Evolutionary conservation across 345 rosid species (phyloP).

Genomic region (Eucalyptus cloeziana): DNA sequence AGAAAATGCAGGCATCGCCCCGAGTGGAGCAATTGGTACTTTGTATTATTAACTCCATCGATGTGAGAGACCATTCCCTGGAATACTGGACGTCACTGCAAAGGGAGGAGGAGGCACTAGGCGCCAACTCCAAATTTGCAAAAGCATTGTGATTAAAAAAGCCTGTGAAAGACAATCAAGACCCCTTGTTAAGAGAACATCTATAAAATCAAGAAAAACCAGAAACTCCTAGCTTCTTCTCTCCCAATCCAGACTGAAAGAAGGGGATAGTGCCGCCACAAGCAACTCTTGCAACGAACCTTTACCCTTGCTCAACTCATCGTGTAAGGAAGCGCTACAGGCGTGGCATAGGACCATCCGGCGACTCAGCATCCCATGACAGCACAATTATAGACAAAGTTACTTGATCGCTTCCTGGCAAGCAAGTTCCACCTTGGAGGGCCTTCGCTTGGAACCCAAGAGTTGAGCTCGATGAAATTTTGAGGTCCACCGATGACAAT

Average conservation of each 20-base stretch:
- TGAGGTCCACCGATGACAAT: slow-evolving; percentile 37
- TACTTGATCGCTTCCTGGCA: slow-evolving; percentile 57
- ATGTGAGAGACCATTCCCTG: not conserved
- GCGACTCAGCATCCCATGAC: slow-evolving; percentile 77
- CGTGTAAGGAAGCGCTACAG: not conserved
- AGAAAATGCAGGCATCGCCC: not conserved
- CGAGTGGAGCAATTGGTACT: not conserved
- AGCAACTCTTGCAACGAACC: not conserved
- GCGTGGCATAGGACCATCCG: not conserved
- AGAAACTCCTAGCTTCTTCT: not conserved
- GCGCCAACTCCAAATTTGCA: not conserved
- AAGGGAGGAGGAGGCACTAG: not conserved
- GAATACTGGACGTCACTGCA: not conserved
- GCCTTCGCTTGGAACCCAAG: slow-evolving; percentile 77
- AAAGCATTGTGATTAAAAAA: not conserved
- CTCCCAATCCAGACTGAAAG: not conserved
- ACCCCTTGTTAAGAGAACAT: not conserved
- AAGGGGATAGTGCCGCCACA: not conserved
- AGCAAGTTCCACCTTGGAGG: slow-evolving; percentile 73
- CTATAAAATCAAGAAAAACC: not conserved
- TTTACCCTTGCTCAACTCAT: not conserved
- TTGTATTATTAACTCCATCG: not conserved
- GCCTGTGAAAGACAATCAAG: not conserved
- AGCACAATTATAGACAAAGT: slow-evolving; percentile 90
- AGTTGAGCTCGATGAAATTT: slow-evolving; percentile 41